phyloP scores from a whole-genome alignment of 2,329 filamentous ascomycete genomes.

The Aschersonia sp. region DNA sequence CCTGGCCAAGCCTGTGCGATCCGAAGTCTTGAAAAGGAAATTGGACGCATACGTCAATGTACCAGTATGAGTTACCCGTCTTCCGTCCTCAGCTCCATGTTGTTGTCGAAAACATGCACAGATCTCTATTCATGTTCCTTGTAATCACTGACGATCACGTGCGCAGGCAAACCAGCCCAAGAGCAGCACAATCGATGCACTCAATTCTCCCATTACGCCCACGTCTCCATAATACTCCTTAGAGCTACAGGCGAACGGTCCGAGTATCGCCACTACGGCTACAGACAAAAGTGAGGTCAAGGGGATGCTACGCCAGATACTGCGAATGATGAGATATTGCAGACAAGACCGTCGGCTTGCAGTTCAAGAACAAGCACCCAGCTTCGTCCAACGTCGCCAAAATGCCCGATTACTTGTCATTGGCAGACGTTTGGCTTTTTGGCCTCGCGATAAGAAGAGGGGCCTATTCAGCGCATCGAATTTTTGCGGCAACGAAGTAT shows the following conservation, averaged over 20 bases:
- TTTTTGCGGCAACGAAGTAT: conserved; percentile 19
- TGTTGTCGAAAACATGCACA: neutral
- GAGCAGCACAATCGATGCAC: neutral
- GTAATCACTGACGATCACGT: neutral
- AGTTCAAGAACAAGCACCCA: conserved; percentile 6
- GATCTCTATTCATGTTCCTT: neutral
- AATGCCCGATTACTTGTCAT: conserved; percentile 5
- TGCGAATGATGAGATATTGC: conserved; percentile 10
- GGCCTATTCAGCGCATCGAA: conserved; percentile 27
- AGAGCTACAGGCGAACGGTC: neutral
- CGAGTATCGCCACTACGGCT: conserved; percentile 1
- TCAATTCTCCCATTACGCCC: conserved; percentile 1
- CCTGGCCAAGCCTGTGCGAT: conserved; percentile 86
- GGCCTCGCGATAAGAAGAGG: conserved; percentile 14
- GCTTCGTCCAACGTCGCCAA: too few species aligned
- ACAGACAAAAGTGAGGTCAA: conserved; percentile 2
- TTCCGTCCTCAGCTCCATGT: neutral
- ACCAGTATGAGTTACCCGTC: conserved; percentile 11
- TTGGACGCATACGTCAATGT: conserved; percentile 43
- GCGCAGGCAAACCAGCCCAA: neutral
- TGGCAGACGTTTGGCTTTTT: conserved; percentile 1
- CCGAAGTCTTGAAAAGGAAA: conserved; percentile 74
- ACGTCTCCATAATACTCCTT: conserved; percentile 9
- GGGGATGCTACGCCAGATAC: neutral
- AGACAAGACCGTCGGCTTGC: conserved; percentile 16